A percentile compares a stretch with the other conserved stretches of the same genome.
Conservation (phyloP, 192 early-diverging fungal species). For the Backusella tuberculispora region DNA sequence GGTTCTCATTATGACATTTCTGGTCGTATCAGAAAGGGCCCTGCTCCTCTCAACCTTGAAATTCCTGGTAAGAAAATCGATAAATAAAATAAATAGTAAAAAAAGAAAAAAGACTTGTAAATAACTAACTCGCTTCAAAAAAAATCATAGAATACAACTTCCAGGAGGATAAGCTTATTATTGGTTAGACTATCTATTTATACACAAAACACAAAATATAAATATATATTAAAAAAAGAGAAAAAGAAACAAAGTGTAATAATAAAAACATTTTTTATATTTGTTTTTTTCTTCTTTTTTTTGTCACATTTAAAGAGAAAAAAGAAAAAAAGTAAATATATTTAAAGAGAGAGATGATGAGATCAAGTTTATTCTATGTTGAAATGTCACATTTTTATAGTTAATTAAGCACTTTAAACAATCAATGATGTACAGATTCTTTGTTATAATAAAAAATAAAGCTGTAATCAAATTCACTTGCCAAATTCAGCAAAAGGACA, state of each 20-base stretch:
- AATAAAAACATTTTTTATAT: neutral
- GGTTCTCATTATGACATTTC: constrained; percentile 99
- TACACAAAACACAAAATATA: neutral
- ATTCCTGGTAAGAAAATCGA: constrained; percentile 69
- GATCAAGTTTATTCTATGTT: no score
- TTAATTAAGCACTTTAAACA: no score
- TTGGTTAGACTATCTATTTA: constrained; percentile 67
- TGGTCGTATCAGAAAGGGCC: constrained; percentile 97
- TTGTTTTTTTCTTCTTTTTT: neutral
- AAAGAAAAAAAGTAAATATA: no score
- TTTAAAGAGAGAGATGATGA: no score
- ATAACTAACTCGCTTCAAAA: neutral
- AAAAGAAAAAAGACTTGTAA: neutral
- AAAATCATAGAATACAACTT: constrained; percentile 58
- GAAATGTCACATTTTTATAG: no score
- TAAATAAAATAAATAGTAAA: no score
- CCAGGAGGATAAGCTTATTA: constrained; percentile 80
- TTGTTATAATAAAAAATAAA: no score
- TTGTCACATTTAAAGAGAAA: no score
- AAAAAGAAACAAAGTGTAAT: no score
- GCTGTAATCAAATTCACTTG: neutral
- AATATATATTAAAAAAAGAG: no score
- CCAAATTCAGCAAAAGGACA: neutral
- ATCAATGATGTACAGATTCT: no score
- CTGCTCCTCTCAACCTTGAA: constrained; percentile 98